These are phyloP conservation scores for Glomus cerebriforme DNA, from an alignment of 192 early-diverging fungal species.

Conservation along the genomic window DNA sequence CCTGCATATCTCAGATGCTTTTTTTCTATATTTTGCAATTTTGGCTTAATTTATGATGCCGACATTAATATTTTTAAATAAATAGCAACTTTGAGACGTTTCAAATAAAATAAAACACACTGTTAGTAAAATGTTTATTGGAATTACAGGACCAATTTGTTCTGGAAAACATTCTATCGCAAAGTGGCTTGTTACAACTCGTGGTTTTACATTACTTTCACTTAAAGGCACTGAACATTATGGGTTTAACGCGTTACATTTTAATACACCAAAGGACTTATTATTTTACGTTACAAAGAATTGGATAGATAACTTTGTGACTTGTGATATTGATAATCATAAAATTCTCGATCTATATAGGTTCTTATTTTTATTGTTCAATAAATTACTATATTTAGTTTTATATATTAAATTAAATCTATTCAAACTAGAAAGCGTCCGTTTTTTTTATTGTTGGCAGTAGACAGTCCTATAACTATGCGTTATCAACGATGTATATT, in stretches of 20 bases:
- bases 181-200: conserved; percentile 51
- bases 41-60: too few species aligned
- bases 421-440: conserved; percentile 61
- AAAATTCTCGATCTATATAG: conserved; percentile 60
- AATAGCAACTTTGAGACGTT: too few species aligned
- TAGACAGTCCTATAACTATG: conserved; percentile 76
- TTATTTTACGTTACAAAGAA: conserved; percentile 69
- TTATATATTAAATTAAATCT: neutral
- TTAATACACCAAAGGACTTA: conserved; percentile 61
- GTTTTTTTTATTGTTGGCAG: conserved; percentile 81
- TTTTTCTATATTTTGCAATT: too few species aligned
- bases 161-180: conserved; percentile 70
- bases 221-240: conserved; percentile 27
- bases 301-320: conserved; percentile 77
- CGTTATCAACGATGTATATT: conserved; percentile 63
- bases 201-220: conserved; percentile 52
- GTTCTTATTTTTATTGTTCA: conserved; percentile 27
- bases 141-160: conserved; percentile 62
- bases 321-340: conserved; percentile 59
- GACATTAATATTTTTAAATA: neutral
- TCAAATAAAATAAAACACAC: too few species aligned
- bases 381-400: neutral
- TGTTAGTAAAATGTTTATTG: conserved; percentile 66
- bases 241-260: conserved; percentile 34
- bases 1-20: too few species aligned